Conservation (phyloP, 441 rosid genomes). For the Eugenia klotzschiana region DNA sequence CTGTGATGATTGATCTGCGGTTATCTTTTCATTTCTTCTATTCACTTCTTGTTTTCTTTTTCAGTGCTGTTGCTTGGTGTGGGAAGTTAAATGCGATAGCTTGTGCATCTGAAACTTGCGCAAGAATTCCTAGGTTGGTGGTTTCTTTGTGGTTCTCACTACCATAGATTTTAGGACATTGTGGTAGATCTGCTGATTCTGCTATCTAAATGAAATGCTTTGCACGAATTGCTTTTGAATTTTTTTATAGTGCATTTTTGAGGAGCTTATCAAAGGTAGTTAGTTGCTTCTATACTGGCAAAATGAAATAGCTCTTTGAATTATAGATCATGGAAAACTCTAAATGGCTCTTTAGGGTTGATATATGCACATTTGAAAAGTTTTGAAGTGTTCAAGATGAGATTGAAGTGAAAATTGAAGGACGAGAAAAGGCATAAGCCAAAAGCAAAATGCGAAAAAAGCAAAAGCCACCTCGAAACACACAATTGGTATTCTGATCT, state of each 20-base stretch:
- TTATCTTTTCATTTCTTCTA: neutral
- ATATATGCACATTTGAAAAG: neutral
- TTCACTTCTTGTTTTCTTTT: neutral
- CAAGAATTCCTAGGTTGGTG: constrained; percentile 83
- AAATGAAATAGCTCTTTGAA: neutral
- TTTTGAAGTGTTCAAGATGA: neutral
- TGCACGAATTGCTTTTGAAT: neutral
- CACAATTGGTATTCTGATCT: neutral
- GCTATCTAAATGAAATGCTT: neutral
- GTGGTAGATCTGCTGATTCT: neutral
- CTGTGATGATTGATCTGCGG: neutral
- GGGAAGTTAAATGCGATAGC: constrained; percentile 96
- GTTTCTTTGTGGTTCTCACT: neutral
- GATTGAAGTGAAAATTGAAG: neutral
- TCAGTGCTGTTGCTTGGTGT: constrained; percentile 98
- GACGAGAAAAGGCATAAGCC: neutral
- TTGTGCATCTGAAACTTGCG: constrained; percentile 98
- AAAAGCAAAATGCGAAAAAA: neutral
- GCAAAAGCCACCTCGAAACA: neutral
- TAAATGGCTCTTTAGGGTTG: neutral
- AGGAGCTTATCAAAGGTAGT: neutral
- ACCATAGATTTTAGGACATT: neutral
- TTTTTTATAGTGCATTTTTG: neutral
- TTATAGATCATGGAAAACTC: neutral
- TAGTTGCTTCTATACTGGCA: neutral